Conservation (phyloP, 345 rosid species). For the Salix koriyanagi region DNA sequence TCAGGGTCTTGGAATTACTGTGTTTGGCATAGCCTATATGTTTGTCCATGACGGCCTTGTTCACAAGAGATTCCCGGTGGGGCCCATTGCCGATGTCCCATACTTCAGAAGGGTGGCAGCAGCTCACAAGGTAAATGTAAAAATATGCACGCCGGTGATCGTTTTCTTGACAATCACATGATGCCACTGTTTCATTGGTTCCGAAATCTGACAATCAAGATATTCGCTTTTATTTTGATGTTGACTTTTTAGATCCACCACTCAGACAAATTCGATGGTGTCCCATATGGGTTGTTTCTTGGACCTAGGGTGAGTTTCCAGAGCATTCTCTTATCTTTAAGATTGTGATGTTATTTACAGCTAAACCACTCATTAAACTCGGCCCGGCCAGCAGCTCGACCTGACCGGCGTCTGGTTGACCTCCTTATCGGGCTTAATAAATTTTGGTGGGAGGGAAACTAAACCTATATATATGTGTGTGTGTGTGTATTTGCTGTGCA, state of each 20-base stretch:
- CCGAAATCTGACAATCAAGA: background rate
- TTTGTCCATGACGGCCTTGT: conserved; percentile 70
- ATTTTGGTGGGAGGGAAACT: too few relatives aligned
- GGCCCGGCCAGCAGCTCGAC: too few relatives aligned
- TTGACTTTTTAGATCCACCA: conserved; percentile 47
- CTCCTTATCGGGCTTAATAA: too few relatives aligned
- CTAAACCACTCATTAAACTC: too few relatives aligned
- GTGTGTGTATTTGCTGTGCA: conserved; percentile 3
- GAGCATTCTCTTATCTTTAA: background rate
- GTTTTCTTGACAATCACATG: background rate
- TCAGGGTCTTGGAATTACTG: conserved; percentile 63
- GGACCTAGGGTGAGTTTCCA: conserved; percentile 45
- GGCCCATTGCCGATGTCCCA: conserved; percentile 62
- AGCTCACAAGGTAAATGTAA: conserved; percentile 53
- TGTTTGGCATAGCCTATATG: conserved; percentile 75
- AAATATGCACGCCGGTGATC: background rate
- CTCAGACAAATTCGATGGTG: conserved; percentile 51
- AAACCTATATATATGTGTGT: too few relatives aligned
- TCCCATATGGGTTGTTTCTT: conserved; percentile 61
- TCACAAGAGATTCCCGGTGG: conserved; percentile 67
- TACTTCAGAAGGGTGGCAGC: conserved; percentile 55
- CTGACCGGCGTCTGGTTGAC: too few relatives aligned
- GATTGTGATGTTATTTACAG: background rate
- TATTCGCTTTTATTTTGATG: background rate
- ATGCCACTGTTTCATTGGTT: background rate